Base-by-base conservation (phyloP, 2,329 filamentous ascomycete species). In the Penicillium sp. region DNA sequence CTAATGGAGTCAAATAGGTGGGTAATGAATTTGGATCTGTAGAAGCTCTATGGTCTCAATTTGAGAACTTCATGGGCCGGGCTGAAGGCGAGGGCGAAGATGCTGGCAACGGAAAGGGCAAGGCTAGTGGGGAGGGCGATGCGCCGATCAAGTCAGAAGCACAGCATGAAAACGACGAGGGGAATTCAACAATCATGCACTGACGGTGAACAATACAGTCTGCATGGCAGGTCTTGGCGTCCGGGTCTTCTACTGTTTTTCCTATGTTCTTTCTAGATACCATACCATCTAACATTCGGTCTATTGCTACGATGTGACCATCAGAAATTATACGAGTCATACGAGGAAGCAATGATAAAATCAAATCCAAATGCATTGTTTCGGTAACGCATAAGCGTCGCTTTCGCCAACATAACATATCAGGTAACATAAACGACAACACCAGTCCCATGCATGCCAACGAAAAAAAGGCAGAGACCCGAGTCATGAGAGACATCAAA, bases 1-100 rank as follows among this genome's bases (percentile, higher is more conserved):
- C 46, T 60, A 40, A 56, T 26, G 3, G 9, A 16, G n/a, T 26
- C 1, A 14, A 35, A 7, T 51, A 90, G 86, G 87, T 99, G 48
- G 94, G 94, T 35, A 96, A 96, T 74, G 94, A 99, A 69, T 97
- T 99, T 75, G 87, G 89, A n/a, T 92, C 91, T 4, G 94, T 99
- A 40, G 94, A 99, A 74, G 91, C 91, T 29, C 81, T 99, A 14
- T 99, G 94, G 94, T 95, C 90, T 36, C 91, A 96, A 67, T 97
- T 99, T 69, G 94, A 99, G 76, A 89, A 87, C 62, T 92, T 97
- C 64, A 97, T 97, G 92, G 90, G 84, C 8, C 90, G 88, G 67
- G 82, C 88, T 52, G 75, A 76, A 11, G 71, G 74, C 32, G 73
- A 72, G 49, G 65, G 70, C 27, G 67, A 65, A 16, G 70, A 74